phyloP scores from a whole-genome alignment of 805 yeast genomes.

The Candida koratica region DNA sequence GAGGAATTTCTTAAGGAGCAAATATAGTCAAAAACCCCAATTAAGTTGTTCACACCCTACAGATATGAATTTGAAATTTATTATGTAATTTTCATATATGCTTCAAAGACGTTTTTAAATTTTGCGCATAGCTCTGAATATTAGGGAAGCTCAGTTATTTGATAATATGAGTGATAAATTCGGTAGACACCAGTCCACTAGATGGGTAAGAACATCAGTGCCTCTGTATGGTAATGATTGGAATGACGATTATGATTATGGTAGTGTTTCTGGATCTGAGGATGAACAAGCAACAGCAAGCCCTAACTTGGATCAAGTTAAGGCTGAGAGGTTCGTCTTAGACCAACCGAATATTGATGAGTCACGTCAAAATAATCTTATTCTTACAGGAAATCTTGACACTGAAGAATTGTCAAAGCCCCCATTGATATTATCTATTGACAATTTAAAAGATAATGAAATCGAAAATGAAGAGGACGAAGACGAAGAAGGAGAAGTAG shows the following conservation, averaged over 20 bases:
- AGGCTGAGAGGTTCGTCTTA: constrained; percentile 16
- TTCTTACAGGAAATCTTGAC: too few species aligned
- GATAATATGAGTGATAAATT: constrained; percentile 31
- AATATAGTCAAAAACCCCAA: constrained; percentile 40
- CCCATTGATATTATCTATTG: constrained; percentile 34
- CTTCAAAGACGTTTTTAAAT: background rate
- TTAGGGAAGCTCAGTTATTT: too few species aligned
- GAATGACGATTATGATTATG: constrained; percentile 34
- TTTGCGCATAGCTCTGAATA: too few species aligned
- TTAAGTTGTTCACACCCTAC: constrained; percentile 38
- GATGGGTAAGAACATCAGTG: constrained; percentile 42
- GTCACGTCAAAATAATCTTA: too few species aligned
- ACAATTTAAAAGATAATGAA: constrained; percentile 17
- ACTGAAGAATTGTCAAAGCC: constrained; percentile 8
- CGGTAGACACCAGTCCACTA: constrained; percentile 40
- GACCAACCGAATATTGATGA: background rate
- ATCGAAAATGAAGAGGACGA: constrained; percentile 3
- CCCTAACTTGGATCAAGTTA: constrained; percentile 12
- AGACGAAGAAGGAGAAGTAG: constrained; percentile 2
- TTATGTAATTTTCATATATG: constrained; percentile 18
- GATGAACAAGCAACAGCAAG: constrained; percentile 10
- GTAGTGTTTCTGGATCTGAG: constrained; percentile 13
- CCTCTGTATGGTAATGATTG: constrained; percentile 43
- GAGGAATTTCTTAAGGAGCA: constrained; percentile 28
- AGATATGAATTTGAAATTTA: constrained; percentile 34